Evolutionary conservation across 2,329 filamentous ascomycete genomes (phyloP).

Genomic region (Ampelomyces quisqualis): DNA sequence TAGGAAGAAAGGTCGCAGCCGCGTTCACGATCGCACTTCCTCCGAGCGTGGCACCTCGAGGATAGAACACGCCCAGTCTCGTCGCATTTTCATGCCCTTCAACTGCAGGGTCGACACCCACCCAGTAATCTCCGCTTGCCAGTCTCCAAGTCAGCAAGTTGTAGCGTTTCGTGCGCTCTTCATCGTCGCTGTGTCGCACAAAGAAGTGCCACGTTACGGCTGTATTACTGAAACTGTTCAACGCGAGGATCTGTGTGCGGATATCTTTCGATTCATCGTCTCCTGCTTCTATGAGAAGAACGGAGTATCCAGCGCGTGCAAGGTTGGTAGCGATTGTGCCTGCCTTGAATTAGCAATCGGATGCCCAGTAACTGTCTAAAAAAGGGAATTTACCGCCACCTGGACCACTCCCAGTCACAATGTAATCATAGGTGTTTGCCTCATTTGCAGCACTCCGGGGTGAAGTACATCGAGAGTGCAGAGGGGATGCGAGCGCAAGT

Average conservation of each 20-base stretch:
- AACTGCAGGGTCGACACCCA: conserved; percentile 14
- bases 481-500: conserved; percentile 4
- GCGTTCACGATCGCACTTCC: conserved; percentile 22
- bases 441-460: conserved; percentile 5
- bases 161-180: conserved; percentile 54
- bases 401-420: conserved; percentile 2
- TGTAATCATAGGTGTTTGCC: conserved; percentile 25
- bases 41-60: conserved; percentile 19
- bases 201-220: conserved; percentile 60
- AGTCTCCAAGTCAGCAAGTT: conserved; percentile 18
- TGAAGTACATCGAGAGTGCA: conserved; percentile 5
- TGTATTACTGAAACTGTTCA: conserved; percentile 35
- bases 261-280: conserved; percentile 50
- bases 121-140: conserved; percentile 19
- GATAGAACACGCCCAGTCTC: conserved; percentile 21
- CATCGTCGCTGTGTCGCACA: conserved; percentile 58
- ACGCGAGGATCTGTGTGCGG: conserved; percentile 54
- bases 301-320: conserved; percentile 56
- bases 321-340: conserved; percentile 50
- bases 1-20: conserved; percentile 16
- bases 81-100: conserved; percentile 41
- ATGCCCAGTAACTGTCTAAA: neutral
- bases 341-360: conserved; percentile 2
- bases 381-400: conserved; percentile 9
- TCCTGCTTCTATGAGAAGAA: conserved; percentile 59